These are phyloP conservation scores for Annulohypoxylon maeteangense DNA, from an alignment of 495 filamentous ascomycete genomes.

Conservation along the genomic window DNA sequence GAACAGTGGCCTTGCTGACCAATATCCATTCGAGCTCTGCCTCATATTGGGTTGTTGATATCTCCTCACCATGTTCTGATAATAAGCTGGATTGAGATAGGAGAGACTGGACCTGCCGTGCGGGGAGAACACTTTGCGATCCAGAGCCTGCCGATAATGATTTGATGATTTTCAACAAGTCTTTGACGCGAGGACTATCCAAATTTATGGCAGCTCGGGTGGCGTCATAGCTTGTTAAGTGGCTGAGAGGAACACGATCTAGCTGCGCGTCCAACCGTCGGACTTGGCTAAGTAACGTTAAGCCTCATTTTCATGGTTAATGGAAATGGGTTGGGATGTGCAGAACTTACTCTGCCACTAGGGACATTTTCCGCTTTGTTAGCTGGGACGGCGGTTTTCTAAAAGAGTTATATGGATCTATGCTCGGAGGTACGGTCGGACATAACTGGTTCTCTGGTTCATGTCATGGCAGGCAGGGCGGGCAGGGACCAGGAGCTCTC, in stretches of 20 bases:
- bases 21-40: constrained; percentile 88
- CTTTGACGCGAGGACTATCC: constrained; percentile 54
- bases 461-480: constrained; percentile 40
- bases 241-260: constrained; percentile 69
- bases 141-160: constrained; percentile 73
- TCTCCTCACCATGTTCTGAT: constrained; percentile 44
- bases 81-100: constrained; percentile 66
- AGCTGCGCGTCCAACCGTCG: constrained; percentile 81
- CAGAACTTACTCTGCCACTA: constrained; percentile 71
- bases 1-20: constrained; percentile 84
- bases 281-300: constrained; percentile 70
- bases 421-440: constrained; percentile 20
- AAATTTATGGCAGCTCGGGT: constrained; percentile 44
- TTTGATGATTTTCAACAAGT: constrained; percentile 72
- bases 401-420: constrained; percentile 42
- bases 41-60: constrained; percentile 60
- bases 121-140: constrained; percentile 62
- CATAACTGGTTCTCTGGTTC: constrained; percentile 32
- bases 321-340: constrained; percentile 11
- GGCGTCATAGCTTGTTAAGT: constrained; percentile 49
- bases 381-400: constrained; percentile 15
- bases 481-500: constrained; percentile 14
- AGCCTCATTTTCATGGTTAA: constrained; percentile 22
- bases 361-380: constrained; percentile 63
- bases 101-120: constrained; percentile 64